Percentiles rank a stretch among this genome's conserved stretches.
phyloP scores from a whole-genome alignment of 768 basidiomycete genomes.

The Termitomyces sp. region DNA sequence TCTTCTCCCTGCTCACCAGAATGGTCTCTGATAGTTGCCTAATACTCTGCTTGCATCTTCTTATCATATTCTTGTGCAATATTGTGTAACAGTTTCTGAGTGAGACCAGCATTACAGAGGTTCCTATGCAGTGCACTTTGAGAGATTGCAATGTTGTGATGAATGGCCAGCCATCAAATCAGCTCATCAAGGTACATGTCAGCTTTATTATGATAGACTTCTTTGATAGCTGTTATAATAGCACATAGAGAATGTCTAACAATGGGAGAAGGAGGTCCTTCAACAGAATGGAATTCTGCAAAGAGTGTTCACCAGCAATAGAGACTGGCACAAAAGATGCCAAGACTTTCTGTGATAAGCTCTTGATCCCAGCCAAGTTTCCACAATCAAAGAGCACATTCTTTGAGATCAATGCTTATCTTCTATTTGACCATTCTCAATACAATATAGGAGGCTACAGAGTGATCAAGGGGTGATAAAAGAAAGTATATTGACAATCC shows the following conservation, averaged over 20 bases:
- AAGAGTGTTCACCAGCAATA: conserved; percentile 22
- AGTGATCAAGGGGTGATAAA: no score
- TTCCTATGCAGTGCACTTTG: neutral
- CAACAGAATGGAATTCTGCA: conserved; percentile 18
- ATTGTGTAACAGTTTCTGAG: neutral
- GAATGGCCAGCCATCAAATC: neutral
- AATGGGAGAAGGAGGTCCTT: conserved; percentile 16
- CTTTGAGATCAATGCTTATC: no score
- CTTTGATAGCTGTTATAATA: no score
- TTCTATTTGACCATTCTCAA: no score
- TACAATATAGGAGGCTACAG: no score
- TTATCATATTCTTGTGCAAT: no score
- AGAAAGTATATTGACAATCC: no score
- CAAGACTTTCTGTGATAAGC: conserved; percentile 17
- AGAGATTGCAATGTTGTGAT: neutral
- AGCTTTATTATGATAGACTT: neutral
- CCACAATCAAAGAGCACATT: conserved; percentile 20
- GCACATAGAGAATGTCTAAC: conserved; percentile 14
- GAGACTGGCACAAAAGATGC: conserved; percentile 20
- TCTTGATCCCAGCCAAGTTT: conserved; percentile 17
- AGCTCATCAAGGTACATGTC: no score
- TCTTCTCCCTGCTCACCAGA: no score
- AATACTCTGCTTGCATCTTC: neutral
- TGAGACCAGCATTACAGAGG: neutral
- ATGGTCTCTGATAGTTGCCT: neutral